phyloP scores from a whole-genome alignment of 352 stramenopile species.

The Hyphochytrium catenoides region DNA sequence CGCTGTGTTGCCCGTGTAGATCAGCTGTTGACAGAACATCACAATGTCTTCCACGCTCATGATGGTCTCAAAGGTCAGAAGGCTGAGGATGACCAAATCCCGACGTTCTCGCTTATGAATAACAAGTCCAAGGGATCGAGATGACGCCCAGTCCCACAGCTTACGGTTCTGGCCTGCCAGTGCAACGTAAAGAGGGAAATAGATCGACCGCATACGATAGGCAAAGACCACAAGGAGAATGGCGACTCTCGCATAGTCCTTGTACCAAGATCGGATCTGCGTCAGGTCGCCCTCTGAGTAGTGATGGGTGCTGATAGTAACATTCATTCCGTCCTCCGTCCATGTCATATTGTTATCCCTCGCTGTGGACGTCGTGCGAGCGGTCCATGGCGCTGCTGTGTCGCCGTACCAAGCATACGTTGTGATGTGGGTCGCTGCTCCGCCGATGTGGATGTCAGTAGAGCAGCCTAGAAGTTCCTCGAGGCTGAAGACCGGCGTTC shows the following conservation, averaged over 20 bases:
- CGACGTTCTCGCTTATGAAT: conserved; percentile 2
- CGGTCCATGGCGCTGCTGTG: conserved; percentile 1
- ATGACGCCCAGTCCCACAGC: not conserved
- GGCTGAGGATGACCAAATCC: not conserved
- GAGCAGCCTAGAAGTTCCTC: not conserved
- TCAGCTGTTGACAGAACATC: conserved; percentile 1
- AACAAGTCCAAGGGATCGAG: not conserved
- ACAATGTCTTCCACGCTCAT: conserved; percentile 4
- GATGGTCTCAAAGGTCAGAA: not conserved
- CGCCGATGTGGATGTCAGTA: not conserved
- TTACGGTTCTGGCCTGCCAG: not conserved
- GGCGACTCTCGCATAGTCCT: not conserved
- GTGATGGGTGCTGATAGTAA: not conserved
- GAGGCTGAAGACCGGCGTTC: conserved; percentile 2
- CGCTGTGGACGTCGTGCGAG: not conserved
- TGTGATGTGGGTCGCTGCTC: conserved; percentile 2
- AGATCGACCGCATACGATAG: conserved; percentile 1
- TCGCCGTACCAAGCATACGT: conserved; percentile 4
- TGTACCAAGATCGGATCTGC: not conserved
- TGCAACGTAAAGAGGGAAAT: conserved; percentile 1
- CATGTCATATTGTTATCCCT: not conserved
- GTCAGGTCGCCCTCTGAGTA: conserved; percentile 4
- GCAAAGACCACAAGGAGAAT: not conserved
- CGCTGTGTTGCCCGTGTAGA: not conserved
- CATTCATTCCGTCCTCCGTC: not conserved